These are phyloP conservation scores for Aspergillus sp. DNA, from an alignment of 2,329 filamentous ascomycete genomes.

Conservation along the genomic window DNA sequence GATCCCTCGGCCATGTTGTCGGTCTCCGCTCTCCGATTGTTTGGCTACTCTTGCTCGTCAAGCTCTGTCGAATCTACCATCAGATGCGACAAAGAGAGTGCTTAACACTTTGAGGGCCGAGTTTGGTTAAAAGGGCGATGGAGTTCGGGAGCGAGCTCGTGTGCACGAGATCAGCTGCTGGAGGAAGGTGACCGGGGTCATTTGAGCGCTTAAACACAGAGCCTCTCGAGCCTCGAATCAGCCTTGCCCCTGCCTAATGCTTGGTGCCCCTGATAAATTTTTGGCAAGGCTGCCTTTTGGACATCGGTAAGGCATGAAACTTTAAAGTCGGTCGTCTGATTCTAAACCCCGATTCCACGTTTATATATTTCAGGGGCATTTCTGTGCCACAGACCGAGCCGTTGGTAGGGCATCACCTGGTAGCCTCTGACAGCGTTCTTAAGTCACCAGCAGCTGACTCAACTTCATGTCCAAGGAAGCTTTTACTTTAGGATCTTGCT, in stretches of 20 bases:
- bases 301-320: neutral
- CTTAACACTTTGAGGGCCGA: neutral
- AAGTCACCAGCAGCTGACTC: neutral
- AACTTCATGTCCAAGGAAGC: neutral
- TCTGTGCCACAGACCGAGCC: neutral
- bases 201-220: slow-evolving; percentile 15
- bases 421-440: neutral
- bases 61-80: neutral
- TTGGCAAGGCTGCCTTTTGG: neutral
- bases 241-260: slow-evolving; percentile 9
- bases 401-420: neutral
- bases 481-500: neutral
- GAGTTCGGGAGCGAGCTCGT: neutral
- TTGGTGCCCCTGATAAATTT: neutral
- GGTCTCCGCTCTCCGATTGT: neutral
- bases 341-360: neutral
- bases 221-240: neutral
- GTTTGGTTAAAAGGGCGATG: neutral
- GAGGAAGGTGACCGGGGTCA: slow-evolving; percentile 11
- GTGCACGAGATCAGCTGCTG: slow-evolving; percentile 2
- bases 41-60: neutral
- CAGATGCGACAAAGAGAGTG: neutral
- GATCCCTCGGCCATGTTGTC: slow-evolving; percentile 21
- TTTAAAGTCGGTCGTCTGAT: neutral
- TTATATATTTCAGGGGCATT: neutral